Evolutionary conservation across 805 yeast species (phyloP).

Genomic region (Lipomyces lipofer): DNA sequence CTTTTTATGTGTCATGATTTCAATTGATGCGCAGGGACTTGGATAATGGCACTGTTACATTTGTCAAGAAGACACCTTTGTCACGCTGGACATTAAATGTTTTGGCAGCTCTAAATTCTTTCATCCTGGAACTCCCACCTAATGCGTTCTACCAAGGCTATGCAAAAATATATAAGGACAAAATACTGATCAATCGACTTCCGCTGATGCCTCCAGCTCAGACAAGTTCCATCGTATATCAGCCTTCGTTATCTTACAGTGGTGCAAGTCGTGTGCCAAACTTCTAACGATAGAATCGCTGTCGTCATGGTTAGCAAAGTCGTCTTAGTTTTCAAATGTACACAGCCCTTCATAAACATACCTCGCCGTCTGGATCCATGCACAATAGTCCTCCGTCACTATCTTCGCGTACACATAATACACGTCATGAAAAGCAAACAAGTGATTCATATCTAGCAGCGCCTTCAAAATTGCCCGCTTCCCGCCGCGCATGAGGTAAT

Average conservation of each 20-base stretch:
- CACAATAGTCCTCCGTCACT: constrained; percentile 71
- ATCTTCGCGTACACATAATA: constrained; percentile 82
- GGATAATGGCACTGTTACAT: too few relatives aligned
- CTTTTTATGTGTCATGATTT: neutral
- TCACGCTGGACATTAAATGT: too few relatives aligned
- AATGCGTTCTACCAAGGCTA: too few relatives aligned
- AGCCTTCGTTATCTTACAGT: constrained; percentile 32
- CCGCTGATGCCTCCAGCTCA: constrained; percentile 32
- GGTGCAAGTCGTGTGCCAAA: constrained; percentile 63
- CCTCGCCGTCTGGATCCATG: constrained; percentile 64
- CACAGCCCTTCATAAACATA: neutral
- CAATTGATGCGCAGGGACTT: too few relatives aligned
- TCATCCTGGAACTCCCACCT: too few relatives aligned
- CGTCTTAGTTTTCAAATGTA: neutral
- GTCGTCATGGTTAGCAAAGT: too few relatives aligned
- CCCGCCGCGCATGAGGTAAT: constrained; percentile 65
- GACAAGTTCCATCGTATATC: constrained; percentile 34
- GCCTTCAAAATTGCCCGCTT: constrained; percentile 61
- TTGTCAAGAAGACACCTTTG: too few relatives aligned
- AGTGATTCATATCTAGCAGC: constrained; percentile 62
- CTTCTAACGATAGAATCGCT: constrained; percentile 50
- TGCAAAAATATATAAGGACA: neutral
- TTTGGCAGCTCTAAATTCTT: too few relatives aligned
- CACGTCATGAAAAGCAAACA: constrained; percentile 79
- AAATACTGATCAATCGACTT: too few relatives aligned